Percentiles rank a stretch among this genome's conserved stretches.
phyloP scores from a whole-genome alignment of 2,329 filamentous ascomycete species.

The Penicillium sp. region DNA sequence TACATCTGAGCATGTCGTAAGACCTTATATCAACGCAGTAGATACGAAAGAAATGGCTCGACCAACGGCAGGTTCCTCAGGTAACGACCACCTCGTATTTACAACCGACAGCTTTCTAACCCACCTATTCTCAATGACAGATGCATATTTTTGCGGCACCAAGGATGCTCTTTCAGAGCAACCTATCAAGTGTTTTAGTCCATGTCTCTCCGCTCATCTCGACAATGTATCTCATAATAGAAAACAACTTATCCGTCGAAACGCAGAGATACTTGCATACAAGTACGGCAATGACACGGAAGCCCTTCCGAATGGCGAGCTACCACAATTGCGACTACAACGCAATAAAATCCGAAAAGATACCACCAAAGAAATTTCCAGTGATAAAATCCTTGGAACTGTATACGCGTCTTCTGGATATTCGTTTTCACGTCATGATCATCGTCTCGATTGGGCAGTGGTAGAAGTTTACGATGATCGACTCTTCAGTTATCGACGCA shows the following conservation, averaged over 20 bases:
- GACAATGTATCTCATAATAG: neutral
- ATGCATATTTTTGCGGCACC: neutral
- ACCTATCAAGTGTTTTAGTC: neutral
- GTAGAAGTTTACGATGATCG: neutral
- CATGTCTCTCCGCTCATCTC: neutral
- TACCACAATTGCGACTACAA: neutral
- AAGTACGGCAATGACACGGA: neutral
- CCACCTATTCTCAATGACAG: neutral
- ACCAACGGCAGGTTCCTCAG: neutral
- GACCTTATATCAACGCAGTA: neutral
- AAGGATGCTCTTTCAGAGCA: neutral
- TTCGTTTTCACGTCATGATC: neutral
- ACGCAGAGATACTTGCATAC: constrained; percentile 1
- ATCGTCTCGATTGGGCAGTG: constrained; percentile 12
- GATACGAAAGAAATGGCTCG: neutral
- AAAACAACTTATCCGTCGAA: neutral
- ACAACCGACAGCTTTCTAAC: neutral
- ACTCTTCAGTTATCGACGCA: neutral
- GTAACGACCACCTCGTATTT: no score
- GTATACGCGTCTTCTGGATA: constrained; percentile 11
- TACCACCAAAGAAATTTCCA: neutral
- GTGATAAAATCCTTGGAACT: neutral
- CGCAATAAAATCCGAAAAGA: neutral
- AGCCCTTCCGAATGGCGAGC: neutral
- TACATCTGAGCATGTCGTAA: constrained; percentile 3